A percentile compares a stretch with the other conserved stretches of the same genome.
Conservation (phyloP, 78 protist genomes). For the Dictyostelium capitatum region DNA sequence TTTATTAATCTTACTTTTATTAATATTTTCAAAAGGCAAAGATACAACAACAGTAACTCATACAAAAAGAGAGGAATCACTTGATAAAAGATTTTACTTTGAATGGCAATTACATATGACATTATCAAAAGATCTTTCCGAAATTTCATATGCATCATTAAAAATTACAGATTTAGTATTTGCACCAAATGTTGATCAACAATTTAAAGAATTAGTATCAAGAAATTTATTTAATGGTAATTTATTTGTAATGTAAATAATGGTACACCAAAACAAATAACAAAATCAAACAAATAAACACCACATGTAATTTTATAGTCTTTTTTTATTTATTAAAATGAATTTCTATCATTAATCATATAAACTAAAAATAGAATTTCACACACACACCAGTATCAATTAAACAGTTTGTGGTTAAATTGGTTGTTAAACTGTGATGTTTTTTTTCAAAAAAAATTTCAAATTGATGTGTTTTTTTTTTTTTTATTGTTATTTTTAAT, state of each 20-base stretch:
- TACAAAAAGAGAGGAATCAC: conserved; percentile 31
- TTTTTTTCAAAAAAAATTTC: too few species aligned
- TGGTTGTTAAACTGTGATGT: too few species aligned
- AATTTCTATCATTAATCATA: too few species aligned
- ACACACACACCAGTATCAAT: too few species aligned
- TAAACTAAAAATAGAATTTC: too few species aligned
- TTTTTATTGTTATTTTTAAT: too few species aligned
- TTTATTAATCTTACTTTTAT: too few species aligned
- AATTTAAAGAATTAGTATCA: conserved; percentile 31
- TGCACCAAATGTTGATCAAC: not conserved
- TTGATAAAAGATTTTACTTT: conserved; percentile 17
- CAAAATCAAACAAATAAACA: not conserved
- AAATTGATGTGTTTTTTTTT: too few species aligned
- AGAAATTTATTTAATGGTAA: conserved; percentile 46
- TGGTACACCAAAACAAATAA: not conserved
- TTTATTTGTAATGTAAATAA: conserved; percentile 5
- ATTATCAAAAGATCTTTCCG: conserved; percentile 7
- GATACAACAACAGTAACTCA: conserved; percentile 38
- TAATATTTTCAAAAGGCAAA: not conserved
- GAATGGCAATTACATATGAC: conserved; percentile 49
- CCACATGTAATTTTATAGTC: not conserved
- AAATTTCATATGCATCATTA: conserved; percentile 5
- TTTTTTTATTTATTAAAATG: too few species aligned
- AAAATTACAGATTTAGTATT: conserved; percentile 28
- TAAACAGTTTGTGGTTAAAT: too few species aligned